Evolutionary conservation across 1,139 yeast species (phyloP).

Genomic region (Suhomyces panamericanus): DNA sequence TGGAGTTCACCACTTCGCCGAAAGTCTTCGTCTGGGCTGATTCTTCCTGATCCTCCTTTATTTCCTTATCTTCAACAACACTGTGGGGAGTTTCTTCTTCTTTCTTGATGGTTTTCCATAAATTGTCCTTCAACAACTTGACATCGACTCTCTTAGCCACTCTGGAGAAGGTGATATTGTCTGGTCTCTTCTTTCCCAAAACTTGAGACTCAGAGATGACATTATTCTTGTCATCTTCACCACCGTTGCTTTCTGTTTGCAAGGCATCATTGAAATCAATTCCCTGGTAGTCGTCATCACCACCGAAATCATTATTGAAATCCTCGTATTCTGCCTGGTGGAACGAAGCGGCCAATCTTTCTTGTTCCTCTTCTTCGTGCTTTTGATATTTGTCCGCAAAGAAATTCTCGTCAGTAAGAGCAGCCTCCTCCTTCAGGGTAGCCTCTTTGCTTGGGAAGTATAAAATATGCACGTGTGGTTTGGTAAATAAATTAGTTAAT

Average conservation of each 20-base stretch:
- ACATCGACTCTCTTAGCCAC: constrained; percentile 87
- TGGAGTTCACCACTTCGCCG: constrained; percentile 45
- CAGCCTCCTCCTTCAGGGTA: constrained; percentile 17
- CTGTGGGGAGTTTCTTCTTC: constrained; percentile 12
- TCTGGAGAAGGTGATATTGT: constrained; percentile 71
- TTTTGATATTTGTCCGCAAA: constrained; percentile 71
- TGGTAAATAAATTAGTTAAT: constrained; percentile 66
- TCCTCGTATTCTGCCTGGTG: constrained; percentile 50
- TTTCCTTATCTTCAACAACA: background rate
- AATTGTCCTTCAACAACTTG: constrained; percentile 70
- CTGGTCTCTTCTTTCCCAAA: constrained; percentile 44
- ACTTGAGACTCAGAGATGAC: constrained; percentile 11
- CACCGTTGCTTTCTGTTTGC: constrained; percentile 25
- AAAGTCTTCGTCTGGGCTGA: constrained; percentile 37
- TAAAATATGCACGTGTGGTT: constrained; percentile 52
- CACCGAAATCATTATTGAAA: constrained; percentile 40
- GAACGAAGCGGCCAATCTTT: constrained; percentile 41
- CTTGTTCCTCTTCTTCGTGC: constrained; percentile 37
- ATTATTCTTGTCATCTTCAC: constrained; percentile 18
- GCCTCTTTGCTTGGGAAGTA: constrained; percentile 29
- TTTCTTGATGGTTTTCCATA: constrained; percentile 64
- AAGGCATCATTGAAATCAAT: constrained; percentile 50
- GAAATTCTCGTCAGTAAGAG: constrained; percentile 63
- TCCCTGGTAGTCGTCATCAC: constrained; percentile 41
- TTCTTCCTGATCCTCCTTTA: constrained; percentile 4